Evolutionary conservation across 106 monocot species (phyloP).

Genomic region (Vanilla planifolia): DNA sequence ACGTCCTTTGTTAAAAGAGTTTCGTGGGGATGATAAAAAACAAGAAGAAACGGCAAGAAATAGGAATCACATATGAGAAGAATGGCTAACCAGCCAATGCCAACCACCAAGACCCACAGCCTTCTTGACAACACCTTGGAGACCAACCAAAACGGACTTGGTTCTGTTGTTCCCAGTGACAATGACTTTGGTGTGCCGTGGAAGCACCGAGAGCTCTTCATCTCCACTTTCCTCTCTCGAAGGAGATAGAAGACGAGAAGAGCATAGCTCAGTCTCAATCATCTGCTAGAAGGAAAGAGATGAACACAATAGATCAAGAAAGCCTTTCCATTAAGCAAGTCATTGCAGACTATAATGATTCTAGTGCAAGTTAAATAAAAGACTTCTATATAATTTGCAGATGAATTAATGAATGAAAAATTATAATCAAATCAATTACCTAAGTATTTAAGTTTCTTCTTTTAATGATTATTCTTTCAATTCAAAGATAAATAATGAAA

Average conservation of each 20-base stretch:
- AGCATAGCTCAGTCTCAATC: slow-evolving; percentile 58
- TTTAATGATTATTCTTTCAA: too few species aligned
- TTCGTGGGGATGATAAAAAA: too few species aligned
- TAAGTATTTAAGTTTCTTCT: too few species aligned
- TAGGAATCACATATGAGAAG: not conserved
- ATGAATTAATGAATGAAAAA: too few species aligned
- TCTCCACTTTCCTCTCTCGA: slow-evolving; percentile 75
- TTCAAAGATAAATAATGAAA: too few species aligned
- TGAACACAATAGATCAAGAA: too few species aligned
- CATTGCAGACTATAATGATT: too few species aligned
- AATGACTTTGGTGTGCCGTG: slow-evolving; percentile 85
- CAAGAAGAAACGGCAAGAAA: not conserved
- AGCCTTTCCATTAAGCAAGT: too few species aligned
- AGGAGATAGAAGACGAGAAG: slow-evolving; percentile 35
- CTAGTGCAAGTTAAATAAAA: too few species aligned
- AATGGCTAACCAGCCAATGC: slow-evolving; percentile 77
- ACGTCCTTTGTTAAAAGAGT: not conserved
- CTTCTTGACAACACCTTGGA: slow-evolving; percentile 92
- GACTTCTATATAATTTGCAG: too few species aligned
- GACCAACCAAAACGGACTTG: slow-evolving; percentile 80
- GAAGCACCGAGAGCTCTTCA: slow-evolving; percentile 80
- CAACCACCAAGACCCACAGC: slow-evolving; percentile 87
- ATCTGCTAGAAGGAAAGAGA: slow-evolving; percentile 4
- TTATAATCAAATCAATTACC: too few species aligned
- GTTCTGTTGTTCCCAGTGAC: slow-evolving; percentile 89